Evolutionary conservation across 371 early-diverging fungal species (phyloP).

Genomic region (Saksenaea oblongispora): DNA sequence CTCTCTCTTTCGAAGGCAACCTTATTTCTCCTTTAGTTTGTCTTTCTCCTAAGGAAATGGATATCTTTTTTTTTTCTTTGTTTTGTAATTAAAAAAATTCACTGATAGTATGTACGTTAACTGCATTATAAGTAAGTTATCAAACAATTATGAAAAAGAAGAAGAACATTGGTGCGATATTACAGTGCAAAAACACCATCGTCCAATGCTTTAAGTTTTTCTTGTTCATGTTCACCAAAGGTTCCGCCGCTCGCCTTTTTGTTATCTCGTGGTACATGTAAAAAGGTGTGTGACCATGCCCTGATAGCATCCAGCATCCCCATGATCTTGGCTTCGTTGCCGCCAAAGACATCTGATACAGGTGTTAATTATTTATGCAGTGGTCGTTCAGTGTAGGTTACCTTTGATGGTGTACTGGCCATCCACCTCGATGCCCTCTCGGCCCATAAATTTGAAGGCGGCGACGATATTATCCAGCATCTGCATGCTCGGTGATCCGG

Average conservation of each 20-base stretch:
- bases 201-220: conserved; percentile 21
- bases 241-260: conserved; percentile 38
- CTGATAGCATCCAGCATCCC: conserved; percentile 50
- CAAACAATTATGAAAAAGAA: not conserved
- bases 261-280: conserved; percentile 8
- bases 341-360: conserved; percentile 45
- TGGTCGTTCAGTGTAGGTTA: too few species aligned
- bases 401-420: conserved; percentile 57
- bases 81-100: not conserved
- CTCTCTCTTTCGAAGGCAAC: not conserved
- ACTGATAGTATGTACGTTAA: conserved; percentile 2
- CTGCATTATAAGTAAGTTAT: conserved; percentile 4
- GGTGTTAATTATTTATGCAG: too few species aligned
- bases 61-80: not conserved
- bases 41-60: not conserved
- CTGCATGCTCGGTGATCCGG: conserved; percentile 27
- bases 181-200: conserved; percentile 1
- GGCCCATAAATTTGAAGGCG: conserved; percentile 62
- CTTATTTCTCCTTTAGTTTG: not conserved
- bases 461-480: conserved; percentile 52
- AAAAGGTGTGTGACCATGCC: conserved; percentile 21
- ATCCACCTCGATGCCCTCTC: conserved; percentile 54
- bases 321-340: conserved; percentile 50
- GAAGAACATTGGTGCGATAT: not conserved
- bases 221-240: conserved; percentile 31